phyloP scores from a whole-genome alignment of 2,329 filamentous ascomycete species.

The Coniochaeta ligniaria region DNA sequence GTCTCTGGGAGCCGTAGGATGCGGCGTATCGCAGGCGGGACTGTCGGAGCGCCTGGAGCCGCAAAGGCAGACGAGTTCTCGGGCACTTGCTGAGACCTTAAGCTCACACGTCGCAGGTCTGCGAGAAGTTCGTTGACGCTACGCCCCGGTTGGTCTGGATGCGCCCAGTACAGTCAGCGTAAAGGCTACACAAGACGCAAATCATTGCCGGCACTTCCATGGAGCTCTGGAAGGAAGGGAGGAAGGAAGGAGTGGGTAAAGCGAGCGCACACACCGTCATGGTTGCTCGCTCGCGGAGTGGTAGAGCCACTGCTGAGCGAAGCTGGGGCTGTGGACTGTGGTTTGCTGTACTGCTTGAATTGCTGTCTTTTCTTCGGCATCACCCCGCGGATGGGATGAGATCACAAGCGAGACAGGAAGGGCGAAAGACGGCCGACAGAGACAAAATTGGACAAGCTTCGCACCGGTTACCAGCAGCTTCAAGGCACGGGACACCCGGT shows the following conservation, averaged over 20 bases:
- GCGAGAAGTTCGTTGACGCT: constrained; percentile 56
- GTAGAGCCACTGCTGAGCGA: constrained; percentile 30
- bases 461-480: neutral
- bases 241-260: neutral
- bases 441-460: neutral
- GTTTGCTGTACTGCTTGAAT: constrained; percentile 46
- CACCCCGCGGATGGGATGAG: neutral
- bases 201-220: neutral
- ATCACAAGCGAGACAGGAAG: neutral
- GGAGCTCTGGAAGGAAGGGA: neutral
- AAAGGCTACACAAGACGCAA: neutral
- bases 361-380: constrained; percentile 61
- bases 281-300: neutral
- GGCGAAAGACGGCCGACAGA: neutral
- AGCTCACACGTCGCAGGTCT: constrained; percentile 42
- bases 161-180: neutral
- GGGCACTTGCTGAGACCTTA: constrained; percentile 13
- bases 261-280: constrained; percentile 3
- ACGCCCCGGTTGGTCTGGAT: constrained; percentile 18
- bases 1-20: constrained; percentile 54
- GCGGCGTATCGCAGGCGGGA: constrained; percentile 51
- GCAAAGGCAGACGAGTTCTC: constrained; percentile 2
- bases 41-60: constrained; percentile 33
- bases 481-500: neutral
- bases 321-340: constrained; percentile 45